Evolutionary conservation across 768 basidiomycete species (phyloP), one percentile per base, ranked within the genome.

Genomic region (Tylopilus rubrobrunneus): DNA sequence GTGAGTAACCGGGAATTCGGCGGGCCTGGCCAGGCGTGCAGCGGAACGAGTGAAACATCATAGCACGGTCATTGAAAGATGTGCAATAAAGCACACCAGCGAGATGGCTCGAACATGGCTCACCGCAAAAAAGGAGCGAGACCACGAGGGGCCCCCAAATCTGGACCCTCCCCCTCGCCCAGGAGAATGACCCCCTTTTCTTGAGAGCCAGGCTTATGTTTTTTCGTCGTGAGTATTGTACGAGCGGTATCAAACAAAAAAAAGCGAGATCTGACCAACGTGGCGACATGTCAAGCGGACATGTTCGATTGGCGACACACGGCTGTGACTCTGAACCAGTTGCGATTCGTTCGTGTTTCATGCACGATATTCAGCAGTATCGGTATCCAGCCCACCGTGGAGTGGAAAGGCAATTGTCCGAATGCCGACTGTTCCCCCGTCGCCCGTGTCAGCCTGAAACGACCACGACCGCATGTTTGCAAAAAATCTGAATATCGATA

Each of bases 361-460:
- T 57, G 61, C 55, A 42, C 41, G 62, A 58, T 59, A 42, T 56
- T 50, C 64, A 60, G 60, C 62, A 25, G 25, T 25, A 42, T 56
- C 62, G 2, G 25, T 25, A 42, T 56, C 52, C 64, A 60, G 58
- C 62, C 53, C 47, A 51, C 51, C 53, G 44, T 57, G 60, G 58
- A 64, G 49, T 46, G 31, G 52, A 53, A 25, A 50, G 46, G 14
- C 37, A 43, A 31, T 31, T 23, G 41, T 36, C 42, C 19, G 23
- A 55, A 59, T 53, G 51, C 46, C 29, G 25, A 50, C 50, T 45
- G 41, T 44, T 41, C 45, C 39, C 49, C 41, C 33, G 48, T 51
- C 42, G 34, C 42, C 56, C 43, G 12, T 57, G 53, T 55, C 54
- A 54, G 43, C 25, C 25, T 54, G 53, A 63, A 58, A 66, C 66